Conservation (phyloP, 495 filamentous ascomycete genomes). For the Penicillium crystallinum region DNA sequence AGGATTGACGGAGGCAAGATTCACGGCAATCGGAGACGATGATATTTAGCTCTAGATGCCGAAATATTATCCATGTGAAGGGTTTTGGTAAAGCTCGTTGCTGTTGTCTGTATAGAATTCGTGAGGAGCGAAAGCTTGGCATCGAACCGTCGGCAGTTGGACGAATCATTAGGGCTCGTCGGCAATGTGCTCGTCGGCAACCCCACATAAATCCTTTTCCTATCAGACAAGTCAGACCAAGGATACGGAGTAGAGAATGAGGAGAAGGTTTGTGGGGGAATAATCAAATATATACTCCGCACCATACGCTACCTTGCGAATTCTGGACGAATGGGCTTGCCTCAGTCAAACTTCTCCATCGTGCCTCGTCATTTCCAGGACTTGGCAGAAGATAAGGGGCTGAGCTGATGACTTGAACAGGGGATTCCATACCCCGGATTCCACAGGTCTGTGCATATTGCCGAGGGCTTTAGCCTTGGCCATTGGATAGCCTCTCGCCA, state of each 20-base stretch:
- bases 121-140: background rate
- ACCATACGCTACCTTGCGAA: background rate
- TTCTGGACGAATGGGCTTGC: background rate
- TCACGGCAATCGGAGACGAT: background rate
- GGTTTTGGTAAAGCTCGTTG: background rate
- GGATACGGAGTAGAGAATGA: background rate
- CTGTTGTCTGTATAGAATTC: background rate
- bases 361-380: background rate
- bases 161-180: background rate
- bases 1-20: background rate
- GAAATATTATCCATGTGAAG: background rate
- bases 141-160: background rate
- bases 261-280: too few relatives aligned
- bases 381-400: too few relatives aligned
- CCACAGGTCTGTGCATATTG: background rate
- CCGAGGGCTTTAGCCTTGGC: background rate
- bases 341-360: background rate
- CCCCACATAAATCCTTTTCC: background rate
- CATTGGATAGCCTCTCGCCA: background rate
- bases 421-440: background rate
- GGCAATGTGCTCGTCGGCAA: constrained; percentile 5
- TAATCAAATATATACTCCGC: too few relatives aligned
- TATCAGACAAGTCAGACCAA: background rate
- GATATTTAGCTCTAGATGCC: background rate
- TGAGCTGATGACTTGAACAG: too few relatives aligned